Evolutionary conservation across 768 basidiomycete genomes (phyloP).

Genomic region (Macrocybe gigantea): DNA sequence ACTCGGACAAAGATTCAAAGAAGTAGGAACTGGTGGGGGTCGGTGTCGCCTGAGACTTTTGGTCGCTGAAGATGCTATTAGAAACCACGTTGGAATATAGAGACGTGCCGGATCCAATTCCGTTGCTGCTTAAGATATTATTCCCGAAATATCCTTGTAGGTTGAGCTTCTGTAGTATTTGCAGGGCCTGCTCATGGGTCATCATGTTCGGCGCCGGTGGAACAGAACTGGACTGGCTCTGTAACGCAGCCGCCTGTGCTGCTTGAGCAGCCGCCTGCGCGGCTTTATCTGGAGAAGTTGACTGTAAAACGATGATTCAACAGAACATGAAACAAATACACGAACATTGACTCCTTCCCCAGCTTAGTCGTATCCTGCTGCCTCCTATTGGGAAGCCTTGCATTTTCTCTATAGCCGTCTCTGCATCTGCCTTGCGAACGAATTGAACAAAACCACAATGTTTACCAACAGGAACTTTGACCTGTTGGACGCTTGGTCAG

Average conservation of each 20-base stretch:
- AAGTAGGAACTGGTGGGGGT: conserved; percentile 9
- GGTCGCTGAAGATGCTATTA: conserved; percentile 7
- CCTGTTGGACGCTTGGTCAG: conserved; percentile 36
- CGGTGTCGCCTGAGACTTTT: conserved; percentile 14
- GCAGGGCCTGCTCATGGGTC: conserved; percentile 58
- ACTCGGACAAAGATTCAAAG: conserved; percentile 15
- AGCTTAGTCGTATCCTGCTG: conserved; percentile 84
- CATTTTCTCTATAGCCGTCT: conserved; percentile 92
- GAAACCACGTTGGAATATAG: conserved; percentile 5
- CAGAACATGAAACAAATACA: conserved; percentile 6
- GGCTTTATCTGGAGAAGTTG: conserved; percentile 61
- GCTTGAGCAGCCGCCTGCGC: conserved; percentile 86
- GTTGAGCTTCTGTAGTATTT: conserved; percentile 53
- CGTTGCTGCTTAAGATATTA: conserved; percentile 7
- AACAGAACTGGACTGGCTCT: conserved; percentile 29
- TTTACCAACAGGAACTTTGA: conserved; percentile 95
- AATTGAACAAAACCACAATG: conserved; percentile 97
- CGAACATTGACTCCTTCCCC: conserved; percentile 91
- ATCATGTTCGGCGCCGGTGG: conserved; percentile 26
- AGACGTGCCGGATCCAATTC: conserved; percentile 5
- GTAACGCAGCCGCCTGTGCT: conserved; percentile 69
- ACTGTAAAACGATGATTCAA: conserved; percentile 3
- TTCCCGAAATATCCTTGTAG: conserved; percentile 30
- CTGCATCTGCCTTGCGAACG: conserved; percentile 86
- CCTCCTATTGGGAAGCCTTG: conserved; percentile 94